Base-by-base conservation (phyloP, 768 basidiomycete genomes). In the Tulasnella sp. region DNA sequence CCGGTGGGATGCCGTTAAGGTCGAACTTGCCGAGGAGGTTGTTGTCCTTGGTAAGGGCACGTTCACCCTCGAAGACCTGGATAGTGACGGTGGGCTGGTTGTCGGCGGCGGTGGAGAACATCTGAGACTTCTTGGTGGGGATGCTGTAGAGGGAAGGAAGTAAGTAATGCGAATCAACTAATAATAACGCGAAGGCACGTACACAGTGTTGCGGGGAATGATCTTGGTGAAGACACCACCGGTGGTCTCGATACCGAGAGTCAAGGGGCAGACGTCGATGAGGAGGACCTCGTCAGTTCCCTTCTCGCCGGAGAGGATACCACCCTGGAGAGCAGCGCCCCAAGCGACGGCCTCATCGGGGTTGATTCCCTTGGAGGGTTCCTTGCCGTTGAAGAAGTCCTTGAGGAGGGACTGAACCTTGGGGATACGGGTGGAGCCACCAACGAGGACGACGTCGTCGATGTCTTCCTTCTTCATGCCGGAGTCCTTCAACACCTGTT, bases 301-400 rank as follows among this genome's bases (percentile, higher is more conserved):
- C 85, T 95, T 93, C 84, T 96, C 96, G 82, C 97, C 97, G 74
- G 96, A 94, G 83, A 99, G 94, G 84, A 99, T 97, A 88, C 96
- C 97, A 87, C 95, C 97, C 88, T 99, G 97, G 83, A 99, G 96
- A 78, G 97, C 97, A 82, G 97, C 97, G 90, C 97, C 97, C 84
- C 98, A 98, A 72, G 97, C 96, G 83, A 99, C 97, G 82, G 97
- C 97, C 89, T 99, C 97, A 86, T 99, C 97, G 77, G 97, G 96
- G 90, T 99, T 98, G 89, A 98, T 99, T 83, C 95, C 94, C 90
- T 96, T 97, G 82, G 97, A 97, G 77, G 96, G 96, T 86, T 98
- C 97, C 89, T 95, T 98, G 86, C 96, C 94, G 83, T 91, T 93
- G 87, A 99, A 99, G 90, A 91, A 98, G 86, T 99, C 97, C 87